Evolutionary conservation across 306 rosid genomes (phyloP), one percentile per base, ranked within the genome.

Genomic region (Medicago arabica): DNA sequence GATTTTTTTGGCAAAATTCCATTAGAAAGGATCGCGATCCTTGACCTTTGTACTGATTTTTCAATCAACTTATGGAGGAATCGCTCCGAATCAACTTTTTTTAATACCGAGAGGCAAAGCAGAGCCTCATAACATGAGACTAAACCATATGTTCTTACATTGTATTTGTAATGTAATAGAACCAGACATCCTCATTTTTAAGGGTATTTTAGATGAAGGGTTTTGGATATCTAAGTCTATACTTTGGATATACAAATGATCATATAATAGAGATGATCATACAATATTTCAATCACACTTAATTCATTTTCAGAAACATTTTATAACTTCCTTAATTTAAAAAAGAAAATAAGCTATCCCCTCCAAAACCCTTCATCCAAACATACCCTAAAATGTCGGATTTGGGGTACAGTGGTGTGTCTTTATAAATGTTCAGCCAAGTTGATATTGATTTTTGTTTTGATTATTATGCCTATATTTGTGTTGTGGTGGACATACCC

Each of bases 131-230:
- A n/a, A n/a, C n/a, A n/a, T n/a, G n/a, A n/a, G n/a, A n/a, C n/a
- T n/a, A n/a, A n/a, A n/a, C n/a, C 55, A 17, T 47, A 57, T 47
- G 64, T 64, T 67, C n/a, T n/a, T 69, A 12, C 64, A 71, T 34
- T 70, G 54, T 36, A 41, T 53, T 19, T 70, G 54, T 36, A 41
- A 64, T 19, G 34, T 46, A 41, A 64, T 14, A 63, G 25, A 40
- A 41, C 19, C 65, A 1, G 14, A 2, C 67, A 5, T 63, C 9
- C 31, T 53, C 38, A 8, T 15, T 51, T 39, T 69, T 44, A 59
- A 17, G 15, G n/a, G 50, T 44, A 5, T 44, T 44, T 44, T 44
- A 11, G 50, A 12, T 44, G 50, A 44, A 44, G 4, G n/a, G 7
- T 44, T 44, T 44, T 44, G 50, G 50, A n/a, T n/a, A n/a, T n/a